These are phyloP conservation scores for Kwoniella sp. DNA, from an alignment of 768 basidiomycete species.

Conservation along the genomic window DNA sequence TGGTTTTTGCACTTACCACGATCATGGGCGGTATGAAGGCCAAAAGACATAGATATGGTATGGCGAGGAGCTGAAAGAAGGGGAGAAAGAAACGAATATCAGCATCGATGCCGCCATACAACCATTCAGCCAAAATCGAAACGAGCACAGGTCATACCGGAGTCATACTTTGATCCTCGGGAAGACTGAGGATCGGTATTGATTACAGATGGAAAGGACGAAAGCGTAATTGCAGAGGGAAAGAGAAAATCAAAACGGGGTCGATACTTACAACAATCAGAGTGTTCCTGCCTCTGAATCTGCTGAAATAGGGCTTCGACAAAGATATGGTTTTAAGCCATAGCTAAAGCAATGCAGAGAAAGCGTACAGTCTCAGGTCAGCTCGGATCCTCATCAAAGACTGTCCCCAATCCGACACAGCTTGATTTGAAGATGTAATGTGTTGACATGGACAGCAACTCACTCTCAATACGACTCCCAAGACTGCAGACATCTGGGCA, in stretches of 20 bases:
- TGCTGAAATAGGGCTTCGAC: constrained; percentile 9
- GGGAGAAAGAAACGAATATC: too few species aligned
- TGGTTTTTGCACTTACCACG: constrained; percentile 3
- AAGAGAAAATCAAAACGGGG: not conserved
- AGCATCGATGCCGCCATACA: too few species aligned
- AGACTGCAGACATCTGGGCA: constrained; percentile 11
- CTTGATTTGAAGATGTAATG: not conserved
- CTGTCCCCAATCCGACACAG: too few species aligned
- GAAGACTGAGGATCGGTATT: too few species aligned
- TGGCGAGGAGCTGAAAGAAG: constrained; percentile 9
- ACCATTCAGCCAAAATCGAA: too few species aligned
- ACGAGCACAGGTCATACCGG: too few species aligned
- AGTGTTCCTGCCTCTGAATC: constrained; percentile 4
- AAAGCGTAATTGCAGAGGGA: not conserved
- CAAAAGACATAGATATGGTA: constrained; percentile 14
- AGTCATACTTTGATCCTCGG: too few species aligned
- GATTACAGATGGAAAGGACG: too few species aligned
- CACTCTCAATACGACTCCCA: constrained; percentile 15
- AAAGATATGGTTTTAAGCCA: constrained; percentile 21
- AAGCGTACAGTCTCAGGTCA: too few species aligned
- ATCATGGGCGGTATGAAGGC: constrained; percentile 11
- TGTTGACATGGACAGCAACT: not conserved
- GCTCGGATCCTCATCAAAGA: too few species aligned
- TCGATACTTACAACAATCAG: constrained; percentile 3
- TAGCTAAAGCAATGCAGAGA: constrained; percentile 1